Evolutionary conservation across 1,284 basidiomycete species (phyloP).

Genomic region (Cutaneotrichosporon curvatum): DNA sequence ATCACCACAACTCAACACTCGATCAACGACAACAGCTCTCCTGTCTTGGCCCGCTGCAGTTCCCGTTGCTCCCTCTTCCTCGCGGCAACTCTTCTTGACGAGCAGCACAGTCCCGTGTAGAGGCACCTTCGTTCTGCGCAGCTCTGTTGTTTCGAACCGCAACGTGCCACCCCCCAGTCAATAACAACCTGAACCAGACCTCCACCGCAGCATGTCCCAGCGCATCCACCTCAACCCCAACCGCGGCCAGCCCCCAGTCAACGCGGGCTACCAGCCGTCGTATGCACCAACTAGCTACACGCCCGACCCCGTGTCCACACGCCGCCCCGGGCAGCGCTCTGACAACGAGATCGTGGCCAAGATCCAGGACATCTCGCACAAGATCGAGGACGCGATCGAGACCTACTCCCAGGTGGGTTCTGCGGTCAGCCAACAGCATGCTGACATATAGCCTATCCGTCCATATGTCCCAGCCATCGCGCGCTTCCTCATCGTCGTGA

Average conservation of each 20-base stretch:
- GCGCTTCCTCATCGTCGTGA: constrained; percentile 94
- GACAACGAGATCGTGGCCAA: constrained; percentile 76
- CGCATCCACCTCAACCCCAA: constrained; percentile 47
- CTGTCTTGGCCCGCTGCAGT: too few relatives aligned
- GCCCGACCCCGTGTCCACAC: constrained; percentile 36
- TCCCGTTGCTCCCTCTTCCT: too few relatives aligned
- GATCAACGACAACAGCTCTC: too few relatives aligned
- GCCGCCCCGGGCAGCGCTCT: constrained; percentile 6
- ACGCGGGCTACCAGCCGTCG: constrained; percentile 10
- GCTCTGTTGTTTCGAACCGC: too few relatives aligned
- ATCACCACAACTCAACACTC: too few relatives aligned
- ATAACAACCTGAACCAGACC: too few relatives aligned
- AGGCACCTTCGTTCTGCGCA: too few relatives aligned
- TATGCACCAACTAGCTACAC: constrained; percentile 20
- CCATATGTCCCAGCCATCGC: constrained; percentile 93
- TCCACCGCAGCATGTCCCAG: constrained; percentile 23
- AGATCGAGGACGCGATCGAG: constrained; percentile 88
- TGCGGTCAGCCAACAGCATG: not conserved
- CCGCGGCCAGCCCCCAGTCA: constrained; percentile 30
- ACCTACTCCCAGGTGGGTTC: constrained; percentile 64
- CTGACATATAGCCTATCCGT: constrained; percentile 59
- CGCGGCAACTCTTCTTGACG: too few relatives aligned
- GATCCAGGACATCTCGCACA: constrained; percentile 65
- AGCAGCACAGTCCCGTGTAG: too few relatives aligned
- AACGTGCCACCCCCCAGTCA: too few relatives aligned